These are phyloP conservation scores for Penicillium canariense DNA, from an alignment of 495 filamentous ascomycete species.

Conservation along the genomic window DNA sequence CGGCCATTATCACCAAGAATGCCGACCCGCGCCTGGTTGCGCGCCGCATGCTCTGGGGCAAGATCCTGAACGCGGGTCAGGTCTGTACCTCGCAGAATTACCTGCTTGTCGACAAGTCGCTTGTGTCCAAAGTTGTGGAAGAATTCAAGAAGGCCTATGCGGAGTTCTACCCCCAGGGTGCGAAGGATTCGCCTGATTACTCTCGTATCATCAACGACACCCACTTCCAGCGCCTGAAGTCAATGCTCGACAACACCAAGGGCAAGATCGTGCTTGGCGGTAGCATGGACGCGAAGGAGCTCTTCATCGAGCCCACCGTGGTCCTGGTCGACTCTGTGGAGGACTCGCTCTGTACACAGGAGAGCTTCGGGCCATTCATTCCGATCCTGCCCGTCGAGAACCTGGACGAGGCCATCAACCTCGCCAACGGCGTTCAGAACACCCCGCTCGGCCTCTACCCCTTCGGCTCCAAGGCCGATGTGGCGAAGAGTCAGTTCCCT, in stretches of 20 bases:
- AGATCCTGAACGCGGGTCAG: constrained; percentile 81
- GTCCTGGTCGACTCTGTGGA: constrained; percentile 70
- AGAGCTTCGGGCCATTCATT: constrained; percentile 89
- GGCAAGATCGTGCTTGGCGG: constrained; percentile 88
- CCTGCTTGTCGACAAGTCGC: constrained; percentile 70
- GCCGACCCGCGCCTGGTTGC: constrained; percentile 81
- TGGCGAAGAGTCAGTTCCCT: constrained; percentile 54
- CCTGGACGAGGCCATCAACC: constrained; percentile 75
- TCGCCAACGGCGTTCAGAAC: constrained; percentile 70
- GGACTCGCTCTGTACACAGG: constrained; percentile 74
- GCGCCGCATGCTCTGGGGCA: constrained; percentile 81
- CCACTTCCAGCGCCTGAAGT: constrained; percentile 81
- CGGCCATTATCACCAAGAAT: constrained; percentile 81
- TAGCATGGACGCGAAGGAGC: constrained; percentile 70
- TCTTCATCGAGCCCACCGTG: constrained; percentile 83
- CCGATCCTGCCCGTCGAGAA: constrained; percentile 70
- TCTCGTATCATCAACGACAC: constrained; percentile 72
- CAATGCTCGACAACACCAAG: constrained; percentile 75
- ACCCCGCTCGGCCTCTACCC: constrained; percentile 81
- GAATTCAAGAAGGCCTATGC: constrained; percentile 68
- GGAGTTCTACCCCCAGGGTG: constrained; percentile 83
- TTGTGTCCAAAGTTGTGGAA: constrained; percentile 69
- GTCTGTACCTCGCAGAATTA: constrained; percentile 90
- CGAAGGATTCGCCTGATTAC: constrained; percentile 70
- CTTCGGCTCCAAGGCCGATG: constrained; percentile 77